Base-by-base conservation (phyloP, 345 rosid genomes). In the Eucalyptus sp. region DNA sequence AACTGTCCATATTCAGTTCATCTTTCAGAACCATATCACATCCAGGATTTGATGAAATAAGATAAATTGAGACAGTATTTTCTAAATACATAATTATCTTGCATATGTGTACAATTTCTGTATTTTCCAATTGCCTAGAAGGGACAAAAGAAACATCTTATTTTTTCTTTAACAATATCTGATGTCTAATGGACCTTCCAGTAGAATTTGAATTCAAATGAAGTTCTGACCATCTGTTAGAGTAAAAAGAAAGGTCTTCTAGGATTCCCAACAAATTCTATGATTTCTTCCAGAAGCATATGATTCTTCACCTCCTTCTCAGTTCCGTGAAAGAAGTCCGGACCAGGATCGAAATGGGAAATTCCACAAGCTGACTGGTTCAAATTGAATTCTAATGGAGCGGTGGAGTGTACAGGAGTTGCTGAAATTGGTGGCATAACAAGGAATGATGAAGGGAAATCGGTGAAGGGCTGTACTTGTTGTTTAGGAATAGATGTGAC, bases 141-240 rank as follows among this genome's bases (percentile, higher is more conserved):
- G 66, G 66, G 66, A 60, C 31, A 60, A 60, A 60, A 60, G 31
- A 0, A 60, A 60, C 66, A 60, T 60, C 66, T 60, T 25, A 5
- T 0, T 0, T 24, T 56, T 56, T 12, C 62, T 56, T 56, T 5
- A 56, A 22, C 62, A 56, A 22, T 56, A 8, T 56, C 62, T 56
- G 27, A 56, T 56, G 29, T 56, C 29, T 56, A 56, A 0, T 1
- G 0, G 62, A 1, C 62, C 62, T 56, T 0, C 9, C 12, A 4
- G 29, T 1, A 0, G 62, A 24, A 56, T 56, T 56, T 24, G 62
- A 56, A 56, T 24, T 4, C 29, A 22, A 22, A 4, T 56, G 62
- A 56, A 56, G 27, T 22, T 22, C 29, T 56, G 13, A 56, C 62
- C 0, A 56, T 56, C 27, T 56, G 0, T 56, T 56, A 1, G 12